Base-by-base conservation (phyloP, 768 basidiomycete genomes). In the Leucosporidium yakuticum region DNA sequence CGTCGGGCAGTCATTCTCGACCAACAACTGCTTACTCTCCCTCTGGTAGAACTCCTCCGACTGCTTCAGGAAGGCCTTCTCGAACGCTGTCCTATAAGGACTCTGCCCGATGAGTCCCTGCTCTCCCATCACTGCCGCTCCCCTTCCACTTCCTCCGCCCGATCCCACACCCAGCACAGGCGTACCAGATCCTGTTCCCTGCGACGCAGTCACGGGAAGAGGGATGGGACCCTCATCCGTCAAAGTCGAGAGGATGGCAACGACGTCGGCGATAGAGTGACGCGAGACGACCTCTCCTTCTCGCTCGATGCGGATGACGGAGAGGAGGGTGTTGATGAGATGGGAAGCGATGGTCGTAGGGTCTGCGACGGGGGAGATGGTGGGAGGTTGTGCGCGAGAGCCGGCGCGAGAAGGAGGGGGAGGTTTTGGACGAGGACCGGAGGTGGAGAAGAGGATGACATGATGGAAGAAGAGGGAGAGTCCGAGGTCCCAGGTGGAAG, bases 221-320 rank as follows among this genome's bases (percentile, higher is more conserved):
- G 69, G 73, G 5, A 70, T 59, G 11, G 69, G 44, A 6, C 70
- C 68, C 21, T 69, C 67, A 49, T 74, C 73, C 19, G 67, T 73
- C 34, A 74, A 57, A n/a, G 60, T 60, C 21, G 60, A 64, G 48
- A 74, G 67, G 53, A 74, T 74, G 27, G 69, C 69, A 49, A 71
- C 66, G 17, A 49, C 59, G 64, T 60, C 61, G 47, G 59, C 51
- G 48, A 73, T 64, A 19, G 69, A 63, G 7, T 67, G 64, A 2
- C 69, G 60, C 14, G 66, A 91, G 75, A 98, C 91, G 56, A 84
- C 85, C 76, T 88, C 89, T 31, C 93, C 93, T 70, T 94, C 88
- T 21, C 96, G 88, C 75, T 99, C 96, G 62, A 91, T 85, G 68
- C 86, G 89, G 63, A 99, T 87, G 79, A 94, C 89, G 36, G 84